Evolutionary conservation across 2,329 filamentous ascomycete species (phyloP).

Genomic region (Xylariaceae sp.): DNA sequence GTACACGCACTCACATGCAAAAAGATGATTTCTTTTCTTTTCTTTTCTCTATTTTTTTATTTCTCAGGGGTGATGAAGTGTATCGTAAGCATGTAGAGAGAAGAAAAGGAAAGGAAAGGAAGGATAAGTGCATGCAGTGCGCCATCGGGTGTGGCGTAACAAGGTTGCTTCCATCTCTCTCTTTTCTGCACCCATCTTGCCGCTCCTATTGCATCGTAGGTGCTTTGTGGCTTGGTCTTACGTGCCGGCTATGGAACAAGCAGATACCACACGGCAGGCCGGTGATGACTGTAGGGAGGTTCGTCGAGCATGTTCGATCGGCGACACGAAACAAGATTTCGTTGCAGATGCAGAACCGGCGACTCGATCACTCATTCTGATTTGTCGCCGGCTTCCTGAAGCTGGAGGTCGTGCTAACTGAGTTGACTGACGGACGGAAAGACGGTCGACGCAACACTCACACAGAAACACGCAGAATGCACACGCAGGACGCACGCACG

Average conservation of each 20-base stretch:
- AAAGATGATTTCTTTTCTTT: neutral
- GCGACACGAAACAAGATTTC: conserved; percentile 19
- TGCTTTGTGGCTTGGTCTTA: too few species aligned
- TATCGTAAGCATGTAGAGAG: neutral
- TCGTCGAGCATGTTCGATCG: conserved; percentile 4
- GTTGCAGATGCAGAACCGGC: conserved; percentile 17
- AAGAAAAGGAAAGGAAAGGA: neutral
- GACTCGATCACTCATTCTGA: conserved; percentile 16
- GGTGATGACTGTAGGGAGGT: too few species aligned
- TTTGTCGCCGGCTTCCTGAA: conserved; percentile 10
- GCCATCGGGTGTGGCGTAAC: neutral
- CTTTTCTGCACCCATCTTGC: neutral
- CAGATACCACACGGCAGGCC: too few species aligned
- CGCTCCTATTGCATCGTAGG: neutral
- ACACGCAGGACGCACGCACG: conserved; percentile 3
- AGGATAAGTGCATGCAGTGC: neutral
- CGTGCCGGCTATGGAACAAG: too few species aligned
- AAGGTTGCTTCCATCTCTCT: neutral
- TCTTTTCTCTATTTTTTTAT: neutral
- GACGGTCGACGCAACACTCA: neutral
- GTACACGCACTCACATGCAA: neutral
- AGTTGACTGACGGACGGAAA: conserved; percentile 1
- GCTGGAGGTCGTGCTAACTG: conserved; percentile 9
- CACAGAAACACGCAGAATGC: neutral
- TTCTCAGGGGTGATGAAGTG: neutral